phyloP scores from a whole-genome alignment of 139 green algal genomes.

The Astrephomene gubernaculifera region DNA sequence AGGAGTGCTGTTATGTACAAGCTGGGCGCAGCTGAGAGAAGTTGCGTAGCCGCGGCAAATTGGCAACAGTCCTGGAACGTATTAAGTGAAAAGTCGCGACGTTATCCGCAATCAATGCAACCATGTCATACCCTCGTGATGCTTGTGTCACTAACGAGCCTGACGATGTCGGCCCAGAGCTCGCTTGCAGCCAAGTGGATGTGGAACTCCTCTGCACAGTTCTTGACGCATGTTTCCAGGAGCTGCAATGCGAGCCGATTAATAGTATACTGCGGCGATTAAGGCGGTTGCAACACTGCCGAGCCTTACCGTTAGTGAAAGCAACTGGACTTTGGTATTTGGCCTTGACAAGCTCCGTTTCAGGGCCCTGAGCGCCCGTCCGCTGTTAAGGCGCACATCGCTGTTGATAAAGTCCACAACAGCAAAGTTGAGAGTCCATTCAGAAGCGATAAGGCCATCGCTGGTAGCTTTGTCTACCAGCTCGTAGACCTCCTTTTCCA shows the following conservation, averaged over 20 bases:
- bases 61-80: too few species aligned
- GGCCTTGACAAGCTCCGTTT: conserved; percentile 40
- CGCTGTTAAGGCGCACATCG: conserved; percentile 33
- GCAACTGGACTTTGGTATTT: conserved; percentile 62
- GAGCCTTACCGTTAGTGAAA: conserved; percentile 60
- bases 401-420: conserved; percentile 67
- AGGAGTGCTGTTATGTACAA: background rate
- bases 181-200: conserved; percentile 51
- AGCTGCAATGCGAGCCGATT: background rate
- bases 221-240: conserved; percentile 75
- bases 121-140: conserved; percentile 20
- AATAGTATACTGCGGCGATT: too few species aligned
- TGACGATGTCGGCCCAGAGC: conserved; percentile 65
- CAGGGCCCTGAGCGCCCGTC: conserved; percentile 26
- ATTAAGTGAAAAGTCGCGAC: too few species aligned
- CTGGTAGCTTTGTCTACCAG: conserved; percentile 57
- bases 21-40: background rate
- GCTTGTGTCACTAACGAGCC: conserved; percentile 49
- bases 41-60: background rate
- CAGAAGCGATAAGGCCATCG: conserved; percentile 56
- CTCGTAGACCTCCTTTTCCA: conserved; percentile 40
- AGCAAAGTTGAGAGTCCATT: conserved; percentile 67
- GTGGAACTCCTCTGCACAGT: conserved; percentile 67
- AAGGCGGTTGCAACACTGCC: too few species aligned
- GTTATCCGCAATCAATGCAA: too few species aligned